Percentiles rank a stretch among this genome's conserved stretches.
phyloP scores from a whole-genome alignment of 768 basidiomycete genomes.

The Trametes cubensis region DNA sequence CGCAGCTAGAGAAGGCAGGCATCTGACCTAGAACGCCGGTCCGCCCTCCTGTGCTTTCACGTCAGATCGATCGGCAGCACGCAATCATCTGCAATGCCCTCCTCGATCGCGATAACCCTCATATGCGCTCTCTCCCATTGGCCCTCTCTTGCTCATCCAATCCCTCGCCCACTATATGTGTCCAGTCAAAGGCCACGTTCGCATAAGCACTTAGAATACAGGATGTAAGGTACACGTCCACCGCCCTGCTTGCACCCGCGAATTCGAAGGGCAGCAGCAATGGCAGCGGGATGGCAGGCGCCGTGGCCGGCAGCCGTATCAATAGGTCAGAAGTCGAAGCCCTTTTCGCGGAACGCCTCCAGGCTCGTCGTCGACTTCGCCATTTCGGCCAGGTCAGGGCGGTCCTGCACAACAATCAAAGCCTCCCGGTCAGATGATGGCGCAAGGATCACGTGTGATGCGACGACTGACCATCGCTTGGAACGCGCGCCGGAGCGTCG shows the following conservation, averaged over 20 bases:
- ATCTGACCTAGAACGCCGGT: conserved; percentile 20
- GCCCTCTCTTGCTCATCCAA: neutral
- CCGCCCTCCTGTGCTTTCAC: conserved; percentile 15
- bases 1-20: too few relatives aligned
- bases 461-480: conserved; percentile 67
- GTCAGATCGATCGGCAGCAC: conserved; percentile 32
- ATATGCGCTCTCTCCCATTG: conserved; percentile 17
- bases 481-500: conserved; percentile 82
- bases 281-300: neutral
- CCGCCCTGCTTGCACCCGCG: neutral
- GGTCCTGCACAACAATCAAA: conserved; percentile 53
- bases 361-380: conserved; percentile 67
- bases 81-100: conserved; percentile 16
- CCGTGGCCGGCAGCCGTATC: neutral
- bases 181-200: neutral
- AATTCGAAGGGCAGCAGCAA: neutral
- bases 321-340: conserved; percentile 80
- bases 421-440: conserved; percentile 6
- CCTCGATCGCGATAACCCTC: conserved; percentile 16
- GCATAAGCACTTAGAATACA: conserved; percentile 12
- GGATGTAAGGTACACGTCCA: conserved; percentile 14
- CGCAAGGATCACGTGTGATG: neutral
- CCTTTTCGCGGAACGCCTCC: conserved; percentile 75
- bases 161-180: neutral
- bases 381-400: conserved; percentile 78